Evolutionary conservation across 2,329 filamentous ascomycete genomes (phyloP).

Genomic region (Pseudovirgaria hyperparasitica): DNA sequence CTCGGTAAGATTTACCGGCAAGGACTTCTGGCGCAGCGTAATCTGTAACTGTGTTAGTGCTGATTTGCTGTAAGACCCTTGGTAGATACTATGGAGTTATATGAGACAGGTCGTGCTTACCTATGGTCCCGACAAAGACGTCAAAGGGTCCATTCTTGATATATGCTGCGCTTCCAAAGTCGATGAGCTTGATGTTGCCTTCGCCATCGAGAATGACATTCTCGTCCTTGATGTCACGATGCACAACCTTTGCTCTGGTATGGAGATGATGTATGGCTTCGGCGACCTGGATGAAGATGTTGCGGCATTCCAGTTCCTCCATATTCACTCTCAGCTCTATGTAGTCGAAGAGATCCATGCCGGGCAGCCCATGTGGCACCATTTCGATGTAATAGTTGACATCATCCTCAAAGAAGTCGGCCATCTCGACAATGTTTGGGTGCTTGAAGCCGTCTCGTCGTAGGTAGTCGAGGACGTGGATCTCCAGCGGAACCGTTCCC

Average conservation of each 20-base stretch:
- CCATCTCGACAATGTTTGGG: constrained; percentile 56
- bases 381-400: constrained; percentile 99
- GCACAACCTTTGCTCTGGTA: constrained; percentile 79
- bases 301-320: constrained; percentile 86
- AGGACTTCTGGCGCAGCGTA: constrained; percentile 98
- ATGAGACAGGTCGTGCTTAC: constrained; percentile 38
- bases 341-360: constrained; percentile 98
- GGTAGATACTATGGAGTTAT: background rate
- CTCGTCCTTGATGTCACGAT: constrained; percentile 98
- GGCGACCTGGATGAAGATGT: constrained; percentile 90
- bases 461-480: constrained; percentile 91
- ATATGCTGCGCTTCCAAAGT: constrained; percentile 95
- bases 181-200: constrained; percentile 90
- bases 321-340: constrained; percentile 94
- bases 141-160: constrained; percentile 98
- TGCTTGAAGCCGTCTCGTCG: constrained; percentile 56
- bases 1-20: constrained; percentile 79
- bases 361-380: constrained; percentile 84
- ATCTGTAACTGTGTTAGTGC: constrained; percentile 41
- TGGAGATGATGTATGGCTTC: constrained; percentile 85
- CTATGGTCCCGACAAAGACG: constrained; percentile 96
- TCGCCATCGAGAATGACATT: constrained; percentile 95
- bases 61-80: background rate
- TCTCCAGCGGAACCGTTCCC: constrained; percentile 90
- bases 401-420: constrained; percentile 62